A percentile compares a stretch with the other conserved stretches of the same genome.
These are phyloP conservation scores for Pseudocercospora macadamiae DNA, from an alignment of 2,329 filamentous ascomycete species.

Conservation along the genomic window DNA sequence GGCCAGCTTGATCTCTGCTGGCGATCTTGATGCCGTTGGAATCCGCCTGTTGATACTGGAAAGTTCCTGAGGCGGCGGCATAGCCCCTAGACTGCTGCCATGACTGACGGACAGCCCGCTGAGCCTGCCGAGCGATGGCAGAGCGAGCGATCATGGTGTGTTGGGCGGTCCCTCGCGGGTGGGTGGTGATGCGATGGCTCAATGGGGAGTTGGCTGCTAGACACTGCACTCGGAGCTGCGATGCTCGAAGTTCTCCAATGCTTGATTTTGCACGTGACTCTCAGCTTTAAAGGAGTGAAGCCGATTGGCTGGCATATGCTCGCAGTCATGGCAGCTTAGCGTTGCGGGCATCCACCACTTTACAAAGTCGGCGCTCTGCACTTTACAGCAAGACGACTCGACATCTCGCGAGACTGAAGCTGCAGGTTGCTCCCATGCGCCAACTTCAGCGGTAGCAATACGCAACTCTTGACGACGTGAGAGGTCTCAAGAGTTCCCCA, in stretches of 20 bases:
- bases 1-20: constrained; percentile 83
- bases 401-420: constrained; percentile 6
- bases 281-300: constrained; percentile 26
- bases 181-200: constrained; percentile 22
- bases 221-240: neutral
- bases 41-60: constrained; percentile 86
- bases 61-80: constrained; percentile 71
- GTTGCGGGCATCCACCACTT: neutral
- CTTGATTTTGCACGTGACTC: no score
- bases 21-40: constrained; percentile 89
- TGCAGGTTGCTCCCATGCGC: constrained; percentile 34
- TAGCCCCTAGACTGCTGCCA: constrained; percentile 66
- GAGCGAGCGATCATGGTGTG: constrained; percentile 67
- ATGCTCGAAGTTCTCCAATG: neutral
- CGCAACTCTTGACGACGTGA: constrained; percentile 40
- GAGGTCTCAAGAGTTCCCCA: constrained; percentile 40
- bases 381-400: neutral
- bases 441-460: constrained; percentile 34
- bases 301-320: no score
- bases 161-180: constrained; percentile 29
- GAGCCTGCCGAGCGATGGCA: constrained; percentile 65
- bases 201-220: constrained; percentile 13
- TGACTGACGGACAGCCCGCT: constrained; percentile 63
- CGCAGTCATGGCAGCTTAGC: neutral
- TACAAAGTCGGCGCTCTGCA: neutral